Base-by-base conservation (phyloP, 805 yeast species). In the Blastobotrys americana region DNA sequence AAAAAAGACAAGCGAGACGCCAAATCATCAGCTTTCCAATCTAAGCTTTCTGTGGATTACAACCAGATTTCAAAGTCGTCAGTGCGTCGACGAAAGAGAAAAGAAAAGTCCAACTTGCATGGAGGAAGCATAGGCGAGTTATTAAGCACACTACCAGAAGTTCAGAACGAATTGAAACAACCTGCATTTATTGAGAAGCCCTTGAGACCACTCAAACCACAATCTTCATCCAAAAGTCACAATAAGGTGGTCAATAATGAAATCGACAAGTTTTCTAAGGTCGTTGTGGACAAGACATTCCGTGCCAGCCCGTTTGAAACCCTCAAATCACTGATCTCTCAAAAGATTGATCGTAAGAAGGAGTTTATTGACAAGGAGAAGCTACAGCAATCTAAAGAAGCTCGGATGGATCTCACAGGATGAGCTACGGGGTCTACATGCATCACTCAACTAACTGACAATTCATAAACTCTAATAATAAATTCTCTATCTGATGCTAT, bases 261-360 rank as follows among this genome's bases (percentile, higher is more conserved):
- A 38, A 54, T 48, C 10, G 35, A 38, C 10, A 37, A 52, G 35
- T 57, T 57, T 46, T 50, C 50, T 40, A 38, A 39, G 28, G 53
- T 55, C 18, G 34, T 51, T 15, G 43, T 42, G 13, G 48, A 52
- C 21, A 25, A 42, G 18, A 41, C 47, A 40, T 56, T 54, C 44
- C 44, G 48, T 18, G 37, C 50, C 33, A 46, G 48, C 18, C 60
- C 60, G 13, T 53, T 56, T 45, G 57, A 44, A 10, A 39, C 58
- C 8, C 42, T 56, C 15, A 48, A 46, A 36, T 33, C 20, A 5
- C 45, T 45, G n/a, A 53, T 54, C 16, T 34, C 25, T 20, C 34
- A 38, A 16, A 49, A 34, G 28, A 43, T 55, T 15, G 51, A 54
- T 27, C 43, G 50, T 34, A 50, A 52, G 43, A 39, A 42, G n/a